Evolutionary conservation across 2,329 filamentous ascomycete species (phyloP).

Genomic region (Aspergillus alliaceus): DNA sequence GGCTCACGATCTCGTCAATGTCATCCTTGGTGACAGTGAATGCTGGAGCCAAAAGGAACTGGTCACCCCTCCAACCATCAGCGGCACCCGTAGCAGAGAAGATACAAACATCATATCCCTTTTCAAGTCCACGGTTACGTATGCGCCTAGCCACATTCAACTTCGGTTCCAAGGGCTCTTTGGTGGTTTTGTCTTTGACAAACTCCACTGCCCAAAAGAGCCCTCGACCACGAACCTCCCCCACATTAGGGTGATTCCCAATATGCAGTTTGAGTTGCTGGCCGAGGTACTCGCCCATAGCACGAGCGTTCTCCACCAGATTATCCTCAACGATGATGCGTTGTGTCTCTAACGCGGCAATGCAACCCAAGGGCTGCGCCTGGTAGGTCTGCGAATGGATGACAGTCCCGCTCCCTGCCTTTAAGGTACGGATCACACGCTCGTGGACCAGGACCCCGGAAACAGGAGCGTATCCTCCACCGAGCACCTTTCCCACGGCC

Average conservation of each 20-base stretch:
- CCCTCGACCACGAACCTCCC: slow-evolving; percentile 56
- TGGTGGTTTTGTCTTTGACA: slow-evolving; percentile 5
- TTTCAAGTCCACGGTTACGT: slow-evolving; percentile 5
- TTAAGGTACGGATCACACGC: slow-evolving; percentile 46
- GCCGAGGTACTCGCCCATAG: slow-evolving; percentile 14
- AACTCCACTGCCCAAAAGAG: slow-evolving; percentile 52
- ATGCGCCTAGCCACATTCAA: slow-evolving; percentile 3
- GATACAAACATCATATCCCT: slow-evolving; percentile 3
- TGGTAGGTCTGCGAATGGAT: slow-evolving; percentile 59
- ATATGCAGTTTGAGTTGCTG: slow-evolving; percentile 23
- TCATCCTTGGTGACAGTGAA: background rate
- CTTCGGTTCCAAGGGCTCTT: slow-evolving; percentile 6
- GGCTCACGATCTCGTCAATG: slow-evolving; percentile 1
- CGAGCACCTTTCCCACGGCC: slow-evolving; percentile 57
- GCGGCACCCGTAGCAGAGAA: slow-evolving; percentile 5
- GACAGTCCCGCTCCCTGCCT: slow-evolving; percentile 39
- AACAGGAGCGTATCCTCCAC: slow-evolving; percentile 41
- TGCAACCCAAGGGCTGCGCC: slow-evolving; percentile 55
- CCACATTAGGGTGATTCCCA: slow-evolving; percentile 39
- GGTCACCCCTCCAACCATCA: slow-evolving; percentile 47
- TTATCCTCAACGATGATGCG: slow-evolving; percentile 57
- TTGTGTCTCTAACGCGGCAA: slow-evolving; percentile 58
- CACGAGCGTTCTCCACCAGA: slow-evolving; percentile 46
- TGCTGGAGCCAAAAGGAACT: slow-evolving; percentile 14
- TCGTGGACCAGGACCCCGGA: slow-evolving; percentile 53